Percentiles rank a stretch among this genome's conserved stretches.
phyloP scores from a whole-genome alignment of 768 basidiomycete species.

The Gymnopilus dilepis region DNA sequence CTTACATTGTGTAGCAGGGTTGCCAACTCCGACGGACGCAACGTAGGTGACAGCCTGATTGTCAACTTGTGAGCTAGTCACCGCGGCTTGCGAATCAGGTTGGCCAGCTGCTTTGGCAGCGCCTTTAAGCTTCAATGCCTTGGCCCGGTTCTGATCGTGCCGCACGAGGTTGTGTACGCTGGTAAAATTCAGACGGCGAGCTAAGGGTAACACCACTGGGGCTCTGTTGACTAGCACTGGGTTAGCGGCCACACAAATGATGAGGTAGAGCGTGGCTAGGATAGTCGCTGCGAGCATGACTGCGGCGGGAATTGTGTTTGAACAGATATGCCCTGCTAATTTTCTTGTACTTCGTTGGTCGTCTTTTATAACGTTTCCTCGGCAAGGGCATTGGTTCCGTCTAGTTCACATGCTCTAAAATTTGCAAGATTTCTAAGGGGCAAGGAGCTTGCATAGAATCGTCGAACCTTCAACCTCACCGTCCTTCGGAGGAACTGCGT shows the following conservation, averaged over 20 bases:
- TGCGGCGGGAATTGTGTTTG: neutral
- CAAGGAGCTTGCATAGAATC: neutral
- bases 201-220: constrained; percentile 52
- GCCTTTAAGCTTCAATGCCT: constrained; percentile 44
- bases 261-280: constrained; percentile 49
- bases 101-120: constrained; percentile 36
- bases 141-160: constrained; percentile 57
- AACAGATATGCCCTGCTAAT: neutral
- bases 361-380: neutral
- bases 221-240: constrained; percentile 47
- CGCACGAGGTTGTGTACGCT: constrained; percentile 53
- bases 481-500: neutral
- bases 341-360: neutral
- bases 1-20: constrained; percentile 58
- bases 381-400: neutral
- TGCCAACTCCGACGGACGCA: constrained; percentile 57
- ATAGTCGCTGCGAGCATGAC: constrained; percentile 36
- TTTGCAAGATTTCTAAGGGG: neutral
- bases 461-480: neutral
- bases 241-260: constrained; percentile 49
- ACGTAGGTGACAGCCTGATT: constrained; percentile 48
- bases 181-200: constrained; percentile 57
- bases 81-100: constrained; percentile 34
- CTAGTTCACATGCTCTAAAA: neutral
- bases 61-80: constrained; percentile 47